Percentiles rank a stretch among this genome's conserved stretches.
These are phyloP conservation scores for Lactarius indigo DNA, from an alignment of 768 basidiomycete genomes.

Conservation along the genomic window DNA sequence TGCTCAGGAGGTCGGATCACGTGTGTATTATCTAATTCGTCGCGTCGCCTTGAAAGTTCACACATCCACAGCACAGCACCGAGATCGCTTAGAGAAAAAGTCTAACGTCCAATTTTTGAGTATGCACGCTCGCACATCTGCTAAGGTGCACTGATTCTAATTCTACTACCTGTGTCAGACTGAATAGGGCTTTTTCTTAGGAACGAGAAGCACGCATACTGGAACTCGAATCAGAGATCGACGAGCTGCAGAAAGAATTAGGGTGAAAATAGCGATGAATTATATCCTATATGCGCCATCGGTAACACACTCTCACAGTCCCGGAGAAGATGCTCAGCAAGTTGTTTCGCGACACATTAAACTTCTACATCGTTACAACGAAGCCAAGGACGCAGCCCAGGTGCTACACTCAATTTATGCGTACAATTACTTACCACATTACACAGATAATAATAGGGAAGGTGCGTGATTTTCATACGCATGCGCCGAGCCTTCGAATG, in stretches of 20 bases:
- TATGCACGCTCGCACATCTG: conserved; percentile 24
- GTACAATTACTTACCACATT: neutral
- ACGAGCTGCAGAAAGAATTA: conserved; percentile 16
- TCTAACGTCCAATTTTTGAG: neutral
- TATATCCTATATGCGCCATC: neutral
- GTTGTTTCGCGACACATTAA: conserved; percentile 64
- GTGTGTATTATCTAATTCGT: neutral
- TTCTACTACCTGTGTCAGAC: neutral
- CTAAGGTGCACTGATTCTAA: neutral
- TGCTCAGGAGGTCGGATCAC: too few species aligned
- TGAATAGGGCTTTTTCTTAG: neutral
- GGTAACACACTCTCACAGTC: conserved; percentile 27
- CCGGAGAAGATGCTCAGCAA: conserved; percentile 45
- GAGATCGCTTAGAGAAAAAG: neutral
- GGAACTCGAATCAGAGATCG: conserved; percentile 21
- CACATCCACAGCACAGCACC: too few species aligned
- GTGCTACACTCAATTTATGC: conserved; percentile 32
- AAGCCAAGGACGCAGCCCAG: conserved; percentile 78
- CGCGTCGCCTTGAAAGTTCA: neutral
- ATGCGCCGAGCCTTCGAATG: conserved; percentile 3
- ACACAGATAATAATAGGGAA: conserved; percentile 73
- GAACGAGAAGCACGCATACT: conserved; percentile 18
- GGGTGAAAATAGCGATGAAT: neutral
- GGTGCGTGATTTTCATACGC: conserved; percentile 35
- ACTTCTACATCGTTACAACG: conserved; percentile 69